phyloP scores from a whole-genome alignment of 1,284 basidiomycete species.

The Schizophyllum amplum region DNA sequence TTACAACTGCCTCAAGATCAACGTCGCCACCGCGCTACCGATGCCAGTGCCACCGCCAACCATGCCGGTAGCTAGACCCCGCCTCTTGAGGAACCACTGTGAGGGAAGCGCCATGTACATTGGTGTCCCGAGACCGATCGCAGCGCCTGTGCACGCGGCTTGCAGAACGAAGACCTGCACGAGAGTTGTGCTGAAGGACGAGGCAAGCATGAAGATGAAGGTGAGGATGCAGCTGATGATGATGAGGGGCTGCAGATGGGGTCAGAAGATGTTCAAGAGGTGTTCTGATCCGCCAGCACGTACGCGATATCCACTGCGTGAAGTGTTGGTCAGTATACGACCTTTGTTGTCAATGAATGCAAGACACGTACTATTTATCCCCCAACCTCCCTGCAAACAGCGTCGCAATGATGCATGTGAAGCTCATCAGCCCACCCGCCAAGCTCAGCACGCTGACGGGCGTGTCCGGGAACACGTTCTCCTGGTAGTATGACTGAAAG shows the following conservation, averaged over 20 bases:
- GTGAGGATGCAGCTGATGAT: slow-evolving; percentile 17
- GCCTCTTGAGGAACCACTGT: slow-evolving; percentile 17
- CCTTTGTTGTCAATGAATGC: neutral
- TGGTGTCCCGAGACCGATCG: slow-evolving; percentile 17
- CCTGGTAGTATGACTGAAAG: slow-evolving; percentile 14
- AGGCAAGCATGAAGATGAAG: slow-evolving; percentile 17
- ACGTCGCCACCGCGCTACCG: slow-evolving; percentile 15
- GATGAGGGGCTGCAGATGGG: slow-evolving; percentile 20
- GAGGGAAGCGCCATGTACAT: slow-evolving; percentile 19
- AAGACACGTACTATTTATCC: slow-evolving; percentile 8
- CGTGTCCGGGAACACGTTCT: slow-evolving; percentile 8
- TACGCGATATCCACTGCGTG: slow-evolving; percentile 16
- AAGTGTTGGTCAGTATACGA: neutral
- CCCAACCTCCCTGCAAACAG: slow-evolving; percentile 7
- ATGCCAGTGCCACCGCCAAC: slow-evolving; percentile 18
- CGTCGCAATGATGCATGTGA: slow-evolving; percentile 2
- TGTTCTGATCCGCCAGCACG: too few species aligned
- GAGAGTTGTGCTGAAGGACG: slow-evolving; percentile 17
- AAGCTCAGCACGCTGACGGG: slow-evolving; percentile 12
- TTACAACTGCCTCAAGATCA: slow-evolving; percentile 17
- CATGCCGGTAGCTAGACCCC: slow-evolving; percentile 19
- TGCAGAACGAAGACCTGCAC: slow-evolving; percentile 19
- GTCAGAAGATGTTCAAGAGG: too few species aligned
- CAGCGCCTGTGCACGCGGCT: slow-evolving; percentile 15
- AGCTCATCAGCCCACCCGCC: slow-evolving; percentile 12